Evolutionary conservation across 495 filamentous ascomycete genomes (phyloP).

Genomic region (Penicillium cataractarum): DNA sequence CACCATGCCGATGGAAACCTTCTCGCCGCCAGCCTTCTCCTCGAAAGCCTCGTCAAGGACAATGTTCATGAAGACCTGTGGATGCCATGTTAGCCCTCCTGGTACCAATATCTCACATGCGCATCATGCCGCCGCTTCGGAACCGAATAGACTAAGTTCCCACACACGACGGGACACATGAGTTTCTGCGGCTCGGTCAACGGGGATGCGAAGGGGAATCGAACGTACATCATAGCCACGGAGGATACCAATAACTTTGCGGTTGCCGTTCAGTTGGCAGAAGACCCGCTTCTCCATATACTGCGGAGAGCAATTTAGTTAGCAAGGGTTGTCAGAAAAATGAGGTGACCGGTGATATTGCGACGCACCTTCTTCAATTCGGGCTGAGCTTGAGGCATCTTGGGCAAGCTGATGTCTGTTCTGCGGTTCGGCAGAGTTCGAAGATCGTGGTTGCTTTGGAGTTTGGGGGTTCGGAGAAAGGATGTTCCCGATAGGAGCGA

Average conservation of each 20-base stretch:
- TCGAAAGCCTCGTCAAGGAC: conserved; percentile 98
- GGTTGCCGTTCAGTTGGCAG: conserved; percentile 95
- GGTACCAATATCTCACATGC: not conserved
- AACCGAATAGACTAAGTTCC: not conserved
- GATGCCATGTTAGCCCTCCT: conserved; percentile 13
- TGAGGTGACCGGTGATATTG: not conserved
- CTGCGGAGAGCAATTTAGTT: conserved; percentile 50
- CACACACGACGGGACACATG: not conserved
- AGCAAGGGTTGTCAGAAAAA: conserved; percentile 8
- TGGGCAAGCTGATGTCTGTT: conserved; percentile 40
- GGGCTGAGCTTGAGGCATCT: conserved; percentile 98
- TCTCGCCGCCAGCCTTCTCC: conserved; percentile 90
- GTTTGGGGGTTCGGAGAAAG: conserved; percentile 37
- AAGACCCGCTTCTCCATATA: conserved; percentile 99
- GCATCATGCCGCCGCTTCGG: not conserved
- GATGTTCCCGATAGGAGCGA: conserved; percentile 38
- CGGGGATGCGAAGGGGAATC: not conserved
- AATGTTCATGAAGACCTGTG: conserved; percentile 95
- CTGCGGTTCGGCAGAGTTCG: conserved; percentile 16
- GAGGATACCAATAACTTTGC: conserved; percentile 93
- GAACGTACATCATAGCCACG: conserved; percentile 89
- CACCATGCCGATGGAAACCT: conserved; percentile 88
- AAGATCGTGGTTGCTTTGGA: conserved; percentile 28
- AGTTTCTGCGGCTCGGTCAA: not conserved
- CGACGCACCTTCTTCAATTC: conserved; percentile 90